Base-by-base conservation (phyloP, 176 grass and related monocot genomes). In the Phragmites australis region DNA sequence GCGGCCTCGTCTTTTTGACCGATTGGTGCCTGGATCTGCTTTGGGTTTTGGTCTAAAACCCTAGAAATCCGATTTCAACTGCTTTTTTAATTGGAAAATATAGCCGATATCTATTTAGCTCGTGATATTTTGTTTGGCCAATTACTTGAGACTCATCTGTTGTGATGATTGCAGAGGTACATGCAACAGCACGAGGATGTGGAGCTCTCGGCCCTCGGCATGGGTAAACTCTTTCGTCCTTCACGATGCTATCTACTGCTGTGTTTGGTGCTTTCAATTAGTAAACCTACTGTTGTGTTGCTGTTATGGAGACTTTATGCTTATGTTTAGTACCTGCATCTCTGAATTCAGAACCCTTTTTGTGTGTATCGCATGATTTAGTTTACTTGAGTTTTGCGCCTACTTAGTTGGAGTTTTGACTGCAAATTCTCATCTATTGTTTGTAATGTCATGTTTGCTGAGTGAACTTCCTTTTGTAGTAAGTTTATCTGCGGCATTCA, bases 201-300 rank as follows among this genome's bases (percentile, higher is more conserved):
- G 58, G 92, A 98, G 83, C 90, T 93, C 54, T 98, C 95, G 34
- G 92, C 95, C 53, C 95, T 98, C 47, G 95, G 95, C 75, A 98
- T 98, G 95, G 92, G 95, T 98, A 93, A 81, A 30, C 30, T 39
- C 55, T 78, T 60, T 62, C 39, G 2, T 10, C 32, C 42, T 31
- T 62, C 15, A 37, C 4, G 21, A 69, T 53, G 6, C 7, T 78
- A 57, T 26, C 4, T 70, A 16, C 1, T 84, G 45, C 86, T 31
- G 4, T 59, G 42, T 61, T 61, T 14, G 3, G 7, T 55, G 26
- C 13, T 27, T 7, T 21, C 11, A 13, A 53, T 66, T 65, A 7
- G 37, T 17, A 37, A 37, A 37, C 12, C 30, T 10, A 43, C 16
- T 58, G 62, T 12, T 52, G 17, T 7, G 30, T 29, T 69, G 16